A percentile compares a stretch with the other conserved stretches of the same genome.
Evolutionary conservation across 2,329 filamentous ascomycete genomes (phyloP).

Genomic region (Fusarium sp.): DNA sequence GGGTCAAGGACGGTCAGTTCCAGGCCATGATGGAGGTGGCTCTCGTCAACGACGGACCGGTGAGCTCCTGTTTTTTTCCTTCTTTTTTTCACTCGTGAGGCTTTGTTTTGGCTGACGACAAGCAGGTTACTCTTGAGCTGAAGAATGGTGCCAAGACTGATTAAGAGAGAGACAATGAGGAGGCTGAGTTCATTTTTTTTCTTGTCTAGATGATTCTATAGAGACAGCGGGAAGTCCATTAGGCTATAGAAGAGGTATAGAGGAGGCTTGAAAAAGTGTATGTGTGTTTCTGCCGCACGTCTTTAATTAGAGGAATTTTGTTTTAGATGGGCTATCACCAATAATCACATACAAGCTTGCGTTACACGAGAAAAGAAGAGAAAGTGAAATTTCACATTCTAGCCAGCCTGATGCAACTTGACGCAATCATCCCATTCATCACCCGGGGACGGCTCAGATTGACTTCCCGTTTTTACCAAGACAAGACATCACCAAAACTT

Average conservation of each 20-base stretch:
- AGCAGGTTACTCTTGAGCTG: constrained; percentile 44
- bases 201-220: constrained; percentile 3
- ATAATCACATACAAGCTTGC: neutral
- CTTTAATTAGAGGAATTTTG: neutral
- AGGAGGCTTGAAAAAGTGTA: neutral
- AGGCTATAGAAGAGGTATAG: neutral
- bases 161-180: constrained; percentile 24
- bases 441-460: neutral
- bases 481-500: neutral
- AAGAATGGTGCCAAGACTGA: constrained; percentile 39
- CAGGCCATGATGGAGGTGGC: constrained; percentile 99
- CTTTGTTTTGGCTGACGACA: neutral
- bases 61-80: constrained; percentile 52
- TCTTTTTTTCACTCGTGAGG: neutral
- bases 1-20: constrained; percentile 95
- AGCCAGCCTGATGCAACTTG: neutral
- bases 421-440: neutral
- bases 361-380: neutral
- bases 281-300: neutral
- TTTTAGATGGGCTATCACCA: neutral
- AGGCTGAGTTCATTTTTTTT: neutral
- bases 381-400: neutral
- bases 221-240: neutral
- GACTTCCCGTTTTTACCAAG: neutral
- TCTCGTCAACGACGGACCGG: constrained; percentile 86